Evolutionary conservation across 2,329 filamentous ascomycete genomes (phyloP).

Genomic region (Pestalotiopsis sp.): DNA sequence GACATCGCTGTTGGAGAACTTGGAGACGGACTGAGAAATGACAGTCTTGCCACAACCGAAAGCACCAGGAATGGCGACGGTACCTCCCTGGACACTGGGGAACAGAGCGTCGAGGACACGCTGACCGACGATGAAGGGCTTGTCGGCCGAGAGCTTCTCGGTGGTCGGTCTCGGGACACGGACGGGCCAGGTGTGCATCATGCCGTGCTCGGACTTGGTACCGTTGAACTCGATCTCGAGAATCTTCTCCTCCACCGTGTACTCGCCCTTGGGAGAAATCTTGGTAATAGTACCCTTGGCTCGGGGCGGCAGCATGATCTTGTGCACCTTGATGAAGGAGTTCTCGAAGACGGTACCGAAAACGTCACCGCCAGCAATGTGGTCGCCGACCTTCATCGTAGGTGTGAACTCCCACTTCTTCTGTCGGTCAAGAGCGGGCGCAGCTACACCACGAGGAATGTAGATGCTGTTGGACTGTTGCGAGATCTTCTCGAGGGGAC

Average conservation of each 20-base stretch:
- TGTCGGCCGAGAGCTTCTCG: constrained; percentile 87
- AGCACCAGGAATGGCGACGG: constrained; percentile 95
- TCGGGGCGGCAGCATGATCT: constrained; percentile 87
- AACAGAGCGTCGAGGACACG: constrained; percentile 95
- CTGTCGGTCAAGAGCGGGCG: constrained; percentile 84
- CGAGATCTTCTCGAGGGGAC: constrained; percentile 85
- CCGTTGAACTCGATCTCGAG: constrained; percentile 97
- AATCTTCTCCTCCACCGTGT: constrained; percentile 92
- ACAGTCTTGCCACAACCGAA: constrained; percentile 99
- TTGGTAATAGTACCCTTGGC: constrained; percentile 90
- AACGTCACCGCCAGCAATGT: constrained; percentile 94
- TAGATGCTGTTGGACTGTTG: constrained; percentile 85
- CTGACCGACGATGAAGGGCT: constrained; percentile 95
- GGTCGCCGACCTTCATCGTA: constrained; percentile 89
- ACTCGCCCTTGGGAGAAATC: constrained; percentile 86
- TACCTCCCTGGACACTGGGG: constrained; percentile 94
- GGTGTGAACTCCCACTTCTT: constrained; percentile 98
- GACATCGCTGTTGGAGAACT: constrained; percentile 99
- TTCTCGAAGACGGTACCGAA: constrained; percentile 97
- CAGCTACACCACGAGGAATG: constrained; percentile 90
- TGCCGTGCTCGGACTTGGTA: constrained; percentile 89
- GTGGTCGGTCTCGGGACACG: constrained; percentile 90
- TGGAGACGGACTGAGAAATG: constrained; percentile 97
- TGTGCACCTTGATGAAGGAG: constrained; percentile 90
- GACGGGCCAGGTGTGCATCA: constrained; percentile 99